A percentile compares a stretch with the other conserved stretches of the same genome.
Conservation (phyloP, 2,329 filamentous ascomycete genomes). For the Xylariaceae sp. region DNA sequence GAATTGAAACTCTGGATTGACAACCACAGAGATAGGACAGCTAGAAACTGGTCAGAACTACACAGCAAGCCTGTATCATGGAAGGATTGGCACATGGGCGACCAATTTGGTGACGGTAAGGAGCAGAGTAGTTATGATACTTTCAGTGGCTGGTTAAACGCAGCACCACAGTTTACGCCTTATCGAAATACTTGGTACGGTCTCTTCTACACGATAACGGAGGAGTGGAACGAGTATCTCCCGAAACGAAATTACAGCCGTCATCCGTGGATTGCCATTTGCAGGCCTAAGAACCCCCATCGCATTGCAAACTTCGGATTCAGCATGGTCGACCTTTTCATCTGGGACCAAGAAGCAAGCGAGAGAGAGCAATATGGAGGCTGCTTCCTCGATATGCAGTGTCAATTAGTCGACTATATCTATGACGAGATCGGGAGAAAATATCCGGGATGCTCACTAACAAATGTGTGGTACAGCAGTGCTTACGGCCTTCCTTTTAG, state of each 20-base stretch:
- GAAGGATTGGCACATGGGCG: constrained; percentile 48
- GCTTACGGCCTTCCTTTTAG: constrained; percentile 36
- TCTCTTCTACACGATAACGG: constrained; percentile 57
- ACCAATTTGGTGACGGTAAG: constrained; percentile 43
- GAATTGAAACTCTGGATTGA: constrained; percentile 32
- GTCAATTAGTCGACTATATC: constrained; percentile 49
- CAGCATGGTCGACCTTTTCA: constrained; percentile 53
- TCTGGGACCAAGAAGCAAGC: constrained; percentile 55
- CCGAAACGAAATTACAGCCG: constrained; percentile 37
- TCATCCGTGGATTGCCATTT: constrained; percentile 59
- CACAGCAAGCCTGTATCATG: constrained; percentile 51
- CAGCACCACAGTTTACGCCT: constrained; percentile 8
- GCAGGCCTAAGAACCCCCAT: constrained; percentile 51
- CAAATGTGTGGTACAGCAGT: constrained; percentile 53
- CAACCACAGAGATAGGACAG: background rate
- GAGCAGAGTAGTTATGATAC: constrained; percentile 34
- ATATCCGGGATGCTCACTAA: constrained; percentile 44
- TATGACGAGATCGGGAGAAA: constrained; percentile 38
- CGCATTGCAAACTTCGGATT: constrained; percentile 32
- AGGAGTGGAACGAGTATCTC: constrained; percentile 42
- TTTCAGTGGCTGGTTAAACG: constrained; percentile 46
- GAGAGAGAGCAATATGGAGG: constrained; percentile 28
- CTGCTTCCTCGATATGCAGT: constrained; percentile 52
- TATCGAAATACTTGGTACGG: constrained; percentile 48
- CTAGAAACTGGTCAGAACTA: constrained; percentile 35